phyloP scores from a whole-genome alignment of 345 rosid genomes.

The Lumnitzera racemosa region DNA sequence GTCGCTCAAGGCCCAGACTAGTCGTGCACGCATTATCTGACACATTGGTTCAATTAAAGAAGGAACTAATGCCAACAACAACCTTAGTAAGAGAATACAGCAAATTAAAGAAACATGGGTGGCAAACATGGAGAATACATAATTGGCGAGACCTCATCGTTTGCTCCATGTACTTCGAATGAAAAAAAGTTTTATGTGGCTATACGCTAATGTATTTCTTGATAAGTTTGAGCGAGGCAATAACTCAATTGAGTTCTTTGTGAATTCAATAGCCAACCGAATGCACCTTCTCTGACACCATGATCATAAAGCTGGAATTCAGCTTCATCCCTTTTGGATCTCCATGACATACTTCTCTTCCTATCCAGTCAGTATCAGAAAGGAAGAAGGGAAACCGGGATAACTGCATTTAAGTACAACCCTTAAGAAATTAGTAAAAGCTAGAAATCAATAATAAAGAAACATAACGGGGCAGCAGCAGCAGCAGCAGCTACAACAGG shows the following conservation, averaged over 20 bases:
- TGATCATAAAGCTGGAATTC: constrained; percentile 57
- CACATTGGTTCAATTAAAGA: constrained; percentile 86
- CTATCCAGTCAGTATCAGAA: constrained; percentile 99
- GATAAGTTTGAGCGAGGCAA: constrained; percentile 2
- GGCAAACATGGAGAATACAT: background rate
- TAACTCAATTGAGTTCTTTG: constrained; percentile 66
- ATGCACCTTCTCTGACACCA: constrained; percentile 98
- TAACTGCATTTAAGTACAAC: constrained; percentile 44
- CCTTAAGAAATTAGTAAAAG: constrained; percentile 1
- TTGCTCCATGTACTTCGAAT: too few species aligned
- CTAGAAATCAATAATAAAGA: background rate
- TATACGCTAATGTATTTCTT: background rate
- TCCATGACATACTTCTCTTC: constrained; percentile 95
- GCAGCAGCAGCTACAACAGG: background rate
- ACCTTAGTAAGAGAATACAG: constrained; percentile 36
- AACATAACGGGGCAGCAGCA: background rate
- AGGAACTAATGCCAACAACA: constrained; percentile 91
- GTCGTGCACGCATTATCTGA: constrained; percentile 62
- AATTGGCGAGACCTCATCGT: too few species aligned
- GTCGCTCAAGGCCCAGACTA: constrained; percentile 92
- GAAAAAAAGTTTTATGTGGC: too few species aligned
- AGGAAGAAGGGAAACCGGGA: constrained; percentile 99
- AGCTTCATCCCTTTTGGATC: constrained; percentile 54
- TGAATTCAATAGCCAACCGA: constrained; percentile 97
- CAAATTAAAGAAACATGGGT: background rate